Evolutionary conservation across 2,329 filamentous ascomycete genomes (phyloP).

Genomic region (Tolypocladium guangdongense): DNA sequence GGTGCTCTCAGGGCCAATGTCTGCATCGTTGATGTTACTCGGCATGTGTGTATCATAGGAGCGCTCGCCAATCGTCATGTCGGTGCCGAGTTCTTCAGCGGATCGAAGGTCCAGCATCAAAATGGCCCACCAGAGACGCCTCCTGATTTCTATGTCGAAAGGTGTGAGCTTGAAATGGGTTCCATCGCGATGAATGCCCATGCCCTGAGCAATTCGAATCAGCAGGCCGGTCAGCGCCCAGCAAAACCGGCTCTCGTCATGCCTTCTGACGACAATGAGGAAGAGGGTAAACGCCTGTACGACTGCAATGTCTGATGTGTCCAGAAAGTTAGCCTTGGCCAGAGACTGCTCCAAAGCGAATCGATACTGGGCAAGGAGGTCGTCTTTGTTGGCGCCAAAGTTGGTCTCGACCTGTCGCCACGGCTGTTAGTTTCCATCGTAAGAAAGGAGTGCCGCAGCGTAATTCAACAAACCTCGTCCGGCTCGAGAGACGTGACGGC

Average conservation of each 20-base stretch:
- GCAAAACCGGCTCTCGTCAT: slow-evolving; percentile 41
- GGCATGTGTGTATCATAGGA: slow-evolving; percentile 38
- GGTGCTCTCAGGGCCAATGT: slow-evolving; percentile 33
- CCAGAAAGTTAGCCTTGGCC: slow-evolving; percentile 45
- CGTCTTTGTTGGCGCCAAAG: slow-evolving; percentile 31
- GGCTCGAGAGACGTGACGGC: slow-evolving; percentile 49
- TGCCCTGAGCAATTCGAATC: slow-evolving; percentile 47
- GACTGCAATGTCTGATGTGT: slow-evolving; percentile 43
- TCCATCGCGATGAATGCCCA: slow-evolving; percentile 50
- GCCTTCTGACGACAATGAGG: slow-evolving; percentile 34
- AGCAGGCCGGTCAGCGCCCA: slow-evolving; percentile 50
- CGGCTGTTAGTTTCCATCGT: too few species aligned
- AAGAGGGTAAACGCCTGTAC: slow-evolving; percentile 50
- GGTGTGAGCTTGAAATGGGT: slow-evolving; percentile 38
- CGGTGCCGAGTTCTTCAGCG: slow-evolving; percentile 41
- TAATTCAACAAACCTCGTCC: slow-evolving; percentile 36
- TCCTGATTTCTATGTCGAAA: slow-evolving; percentile 49
- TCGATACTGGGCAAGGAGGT: slow-evolving; percentile 36
- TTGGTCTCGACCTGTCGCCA: slow-evolving; percentile 25
- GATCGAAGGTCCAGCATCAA: slow-evolving; percentile 44
- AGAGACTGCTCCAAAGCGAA: slow-evolving; percentile 47
- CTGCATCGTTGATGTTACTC: slow-evolving; percentile 38
- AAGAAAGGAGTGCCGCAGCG: too few species aligned
- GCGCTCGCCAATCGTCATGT: slow-evolving; percentile 28
- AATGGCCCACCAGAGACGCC: slow-evolving; percentile 52